Evolutionary conservation across 257 asterid species (phyloP).

Genomic region (Nicotiana paniculata): DNA sequence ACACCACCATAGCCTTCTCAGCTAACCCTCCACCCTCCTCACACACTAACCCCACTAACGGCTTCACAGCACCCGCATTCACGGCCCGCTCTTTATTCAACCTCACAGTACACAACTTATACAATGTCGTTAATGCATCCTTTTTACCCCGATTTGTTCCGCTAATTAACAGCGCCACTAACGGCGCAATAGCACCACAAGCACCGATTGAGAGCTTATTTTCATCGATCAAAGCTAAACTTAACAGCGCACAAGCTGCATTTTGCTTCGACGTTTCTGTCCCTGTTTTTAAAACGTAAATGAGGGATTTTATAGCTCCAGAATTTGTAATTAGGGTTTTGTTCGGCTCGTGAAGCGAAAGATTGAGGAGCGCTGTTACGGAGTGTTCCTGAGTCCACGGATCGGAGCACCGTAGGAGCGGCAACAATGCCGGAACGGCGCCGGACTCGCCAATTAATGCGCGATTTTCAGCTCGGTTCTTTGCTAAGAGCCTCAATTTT

Average conservation of each 20-base stretch:
- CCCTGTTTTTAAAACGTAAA: constrained; percentile 78
- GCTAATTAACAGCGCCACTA: constrained; percentile 59
- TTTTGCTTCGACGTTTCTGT: constrained; percentile 83
- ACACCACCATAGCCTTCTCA: constrained; percentile 96
- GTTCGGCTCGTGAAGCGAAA: constrained; percentile 73
- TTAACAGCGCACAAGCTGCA: constrained; percentile 85
- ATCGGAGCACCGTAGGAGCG: constrained; percentile 74
- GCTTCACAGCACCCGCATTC: constrained; percentile 73
- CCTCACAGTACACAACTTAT: constrained; percentile 61
- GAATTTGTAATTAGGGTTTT: constrained; percentile 48
- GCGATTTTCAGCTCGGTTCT: constrained; percentile 82
- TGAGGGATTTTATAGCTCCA: constrained; percentile 65
- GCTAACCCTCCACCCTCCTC: constrained; percentile 75
- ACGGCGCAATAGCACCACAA: constrained; percentile 80
- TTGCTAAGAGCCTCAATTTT: constrained; percentile 63
- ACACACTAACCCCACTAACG: constrained; percentile 61
- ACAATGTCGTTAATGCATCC: constrained; percentile 84
- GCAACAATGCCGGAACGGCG: constrained; percentile 64
- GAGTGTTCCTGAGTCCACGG: constrained; percentile 86
- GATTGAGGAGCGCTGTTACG: constrained; percentile 75
- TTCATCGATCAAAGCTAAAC: constrained; percentile 77
- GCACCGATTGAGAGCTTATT: constrained; percentile 81
- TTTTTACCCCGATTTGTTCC: constrained; percentile 84
- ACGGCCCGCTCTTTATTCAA: constrained; percentile 91
- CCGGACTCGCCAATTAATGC: constrained; percentile 87